These are phyloP conservation scores for Gigaspora rosea DNA, from an alignment of 192 early-diverging fungal genomes.

Conservation along the genomic window DNA sequence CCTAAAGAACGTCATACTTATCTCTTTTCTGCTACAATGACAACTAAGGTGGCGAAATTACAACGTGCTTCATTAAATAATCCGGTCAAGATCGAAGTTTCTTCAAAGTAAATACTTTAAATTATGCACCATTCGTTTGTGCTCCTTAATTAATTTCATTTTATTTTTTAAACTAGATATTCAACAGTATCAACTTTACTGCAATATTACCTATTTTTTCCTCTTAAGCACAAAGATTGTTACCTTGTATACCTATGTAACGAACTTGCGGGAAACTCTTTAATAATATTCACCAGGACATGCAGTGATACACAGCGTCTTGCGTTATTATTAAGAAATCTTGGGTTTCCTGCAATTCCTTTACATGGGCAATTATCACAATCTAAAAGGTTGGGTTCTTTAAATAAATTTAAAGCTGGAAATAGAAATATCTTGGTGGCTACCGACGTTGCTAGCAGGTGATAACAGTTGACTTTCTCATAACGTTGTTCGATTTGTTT, in stretches of 20 bases:
- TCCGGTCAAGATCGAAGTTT: conserved; percentile 95
- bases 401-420: conserved; percentile 94
- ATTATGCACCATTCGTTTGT: not conserved
- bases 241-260: conserved; percentile 93
- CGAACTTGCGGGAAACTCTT: conserved; percentile 87
- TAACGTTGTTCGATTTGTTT: not conserved
- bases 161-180: conserved; percentile 55
- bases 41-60: conserved; percentile 96
- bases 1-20: conserved; percentile 91
- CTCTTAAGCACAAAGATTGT: conserved; percentile 92
- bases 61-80: conserved; percentile 87
- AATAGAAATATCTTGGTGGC: conserved; percentile 87
- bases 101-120: conserved; percentile 65
- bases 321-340: conserved; percentile 82
- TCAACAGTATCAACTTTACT: conserved; percentile 90
- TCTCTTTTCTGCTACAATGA: conserved; percentile 98
- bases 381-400: conserved; percentile 87
- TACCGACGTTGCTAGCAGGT: conserved; percentile 91
- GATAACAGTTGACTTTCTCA: not conserved
- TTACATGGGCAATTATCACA: conserved; percentile 93
- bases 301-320: conserved; percentile 86
- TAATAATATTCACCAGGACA: conserved; percentile 93
- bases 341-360: conserved; percentile 93
- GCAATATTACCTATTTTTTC: conserved; percentile 97
- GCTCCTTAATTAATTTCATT: not conserved